Evolutionary conservation across 768 basidiomycete genomes (phyloP).

Genomic region (Mycena galopus): DNA sequence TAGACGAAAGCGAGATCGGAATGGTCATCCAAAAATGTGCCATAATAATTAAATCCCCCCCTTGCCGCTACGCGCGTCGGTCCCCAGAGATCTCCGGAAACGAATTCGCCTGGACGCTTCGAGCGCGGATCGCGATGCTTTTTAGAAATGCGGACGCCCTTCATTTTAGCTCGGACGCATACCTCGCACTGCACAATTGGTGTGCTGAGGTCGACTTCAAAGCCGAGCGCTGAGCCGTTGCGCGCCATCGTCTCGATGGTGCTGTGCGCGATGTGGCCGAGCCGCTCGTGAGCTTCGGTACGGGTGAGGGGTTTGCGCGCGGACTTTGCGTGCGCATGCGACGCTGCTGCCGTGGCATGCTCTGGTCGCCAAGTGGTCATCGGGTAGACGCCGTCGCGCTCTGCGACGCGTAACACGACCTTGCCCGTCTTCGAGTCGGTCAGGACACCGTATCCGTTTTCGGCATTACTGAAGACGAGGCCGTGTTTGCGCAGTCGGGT

Average conservation of each 20-base stretch:
- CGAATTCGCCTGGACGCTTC: too few relatives aligned
- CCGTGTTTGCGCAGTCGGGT: too few relatives aligned
- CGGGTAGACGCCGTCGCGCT: constrained; percentile 24
- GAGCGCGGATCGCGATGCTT: too few relatives aligned
- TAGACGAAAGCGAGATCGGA: constrained; percentile 23
- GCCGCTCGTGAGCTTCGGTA: too few relatives aligned
- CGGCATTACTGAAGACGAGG: too few relatives aligned
- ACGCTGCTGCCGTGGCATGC: not conserved
- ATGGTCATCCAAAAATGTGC: constrained; percentile 33
- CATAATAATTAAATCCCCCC: too few relatives aligned
- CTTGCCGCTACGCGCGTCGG: too few relatives aligned
- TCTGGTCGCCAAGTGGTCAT: constrained; percentile 13
- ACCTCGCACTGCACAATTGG: constrained; percentile 12
- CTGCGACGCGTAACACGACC: constrained; percentile 18
- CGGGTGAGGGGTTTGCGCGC: constrained; percentile 13
- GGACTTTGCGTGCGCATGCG: not conserved
- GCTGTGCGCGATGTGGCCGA: constrained; percentile 15
- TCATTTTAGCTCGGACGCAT: constrained; percentile 22
- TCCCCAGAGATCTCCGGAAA: too few relatives aligned
- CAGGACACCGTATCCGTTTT: too few relatives aligned
- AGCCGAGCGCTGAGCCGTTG: constrained; percentile 11
- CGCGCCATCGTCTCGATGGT: constrained; percentile 21
- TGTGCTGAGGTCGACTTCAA: constrained; percentile 15
- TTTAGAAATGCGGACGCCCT: too few relatives aligned
- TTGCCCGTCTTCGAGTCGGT: too few relatives aligned